Evolutionary conservation across 192 early-diverging fungal genomes (phyloP), one percentile per base, ranked within the genome.

Genomic region (Mortierella claussenii): DNA sequence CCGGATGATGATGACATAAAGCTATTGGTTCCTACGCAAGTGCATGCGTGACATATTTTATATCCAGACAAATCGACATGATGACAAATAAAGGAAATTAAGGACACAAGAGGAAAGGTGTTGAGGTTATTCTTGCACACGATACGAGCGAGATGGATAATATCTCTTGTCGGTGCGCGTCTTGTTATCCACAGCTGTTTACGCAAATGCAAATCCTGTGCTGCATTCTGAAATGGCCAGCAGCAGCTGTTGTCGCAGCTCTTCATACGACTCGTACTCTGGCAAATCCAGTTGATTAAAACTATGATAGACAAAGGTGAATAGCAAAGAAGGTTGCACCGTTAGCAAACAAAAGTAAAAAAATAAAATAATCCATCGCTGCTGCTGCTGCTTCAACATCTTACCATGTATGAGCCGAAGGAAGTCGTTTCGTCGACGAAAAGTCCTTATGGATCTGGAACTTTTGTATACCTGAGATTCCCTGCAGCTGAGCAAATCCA

Each of bases 361-460:
- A 37, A 32, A 34, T 52, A 67, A 71, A 52, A 34, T 44, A 32
- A 31, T 67, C 36, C 18, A 47, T 28, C 31, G 27, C 17, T 56
- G 20, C 13, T 12, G 20, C 8, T 24, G 15, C 9, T 13, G 8
- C 2, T 26, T 4, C 12, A 1, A 1, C 30, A 21, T 9, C 76
- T 78, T 89, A 94, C 93, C 97, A 99, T 37, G 97, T 99, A 75
- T 99, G 97, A 7, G 97, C 96, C 12, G 92, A 94, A 17, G 97
- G 97, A 37, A 99, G 86, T 21, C 96, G 86, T 26, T 88, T 83
- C 6, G 89, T 85, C 10, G 89, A 90, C 7, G 88, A 73, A 86
- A 94, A 96, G 80, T 97, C 96, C 82, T 95, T 96, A 81, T 97
- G 95, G 68, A 99, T 97, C 83, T 97, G 95, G 89, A 99, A 99